These are phyloP conservation scores for Metarhizium robertsii DNA, from an alignment of 2,329 filamentous ascomycete genomes.

Conservation along the genomic window DNA sequence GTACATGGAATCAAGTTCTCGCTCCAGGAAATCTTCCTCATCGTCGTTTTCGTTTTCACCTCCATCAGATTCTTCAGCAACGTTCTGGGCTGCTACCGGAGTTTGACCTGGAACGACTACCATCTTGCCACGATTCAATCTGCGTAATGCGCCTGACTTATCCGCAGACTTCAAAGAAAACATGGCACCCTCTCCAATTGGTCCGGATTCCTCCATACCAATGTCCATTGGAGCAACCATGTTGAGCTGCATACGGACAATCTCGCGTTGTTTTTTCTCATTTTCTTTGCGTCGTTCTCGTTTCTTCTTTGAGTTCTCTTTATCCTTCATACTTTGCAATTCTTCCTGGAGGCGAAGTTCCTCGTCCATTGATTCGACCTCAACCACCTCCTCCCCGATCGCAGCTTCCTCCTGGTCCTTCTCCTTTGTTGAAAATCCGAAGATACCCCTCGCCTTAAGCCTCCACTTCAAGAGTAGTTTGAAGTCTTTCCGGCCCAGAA, in stretches of 20 bases:
- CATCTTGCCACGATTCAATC: slow-evolving; percentile 65
- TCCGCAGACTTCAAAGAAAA: slow-evolving; percentile 80
- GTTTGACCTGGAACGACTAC: slow-evolving; percentile 48
- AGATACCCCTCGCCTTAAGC: slow-evolving; percentile 78
- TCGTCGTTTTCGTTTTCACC: slow-evolving; percentile 60
- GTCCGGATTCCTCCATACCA: slow-evolving; percentile 77
- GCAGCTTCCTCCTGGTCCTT: slow-evolving; percentile 51
- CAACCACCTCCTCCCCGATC: slow-evolving; percentile 52
- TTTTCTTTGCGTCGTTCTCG: slow-evolving; percentile 81
- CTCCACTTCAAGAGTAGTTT: slow-evolving; percentile 84
- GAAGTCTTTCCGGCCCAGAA: slow-evolving; percentile 91
- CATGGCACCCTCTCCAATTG: slow-evolving; percentile 70
- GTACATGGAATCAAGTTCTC: slow-evolving; percentile 82
- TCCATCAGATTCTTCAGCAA: slow-evolving; percentile 42
- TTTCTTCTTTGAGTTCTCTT: slow-evolving; percentile 66
- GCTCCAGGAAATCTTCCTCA: slow-evolving; percentile 73
- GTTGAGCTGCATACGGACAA: slow-evolving; percentile 93
- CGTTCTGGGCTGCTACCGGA: slow-evolving; percentile 49
- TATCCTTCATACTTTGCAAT: slow-evolving; percentile 71
- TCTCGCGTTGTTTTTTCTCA: slow-evolving; percentile 87
- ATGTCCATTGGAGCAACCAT: slow-evolving; percentile 97
- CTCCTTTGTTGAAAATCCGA: slow-evolving; percentile 60
- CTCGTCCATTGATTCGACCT: slow-evolving; percentile 87
- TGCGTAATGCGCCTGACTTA: slow-evolving; percentile 59
- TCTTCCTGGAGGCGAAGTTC: slow-evolving; percentile 87